Evolutionary conservation across 768 basidiomycete species (phyloP).

Genomic region (Amanita rubescens): DNA sequence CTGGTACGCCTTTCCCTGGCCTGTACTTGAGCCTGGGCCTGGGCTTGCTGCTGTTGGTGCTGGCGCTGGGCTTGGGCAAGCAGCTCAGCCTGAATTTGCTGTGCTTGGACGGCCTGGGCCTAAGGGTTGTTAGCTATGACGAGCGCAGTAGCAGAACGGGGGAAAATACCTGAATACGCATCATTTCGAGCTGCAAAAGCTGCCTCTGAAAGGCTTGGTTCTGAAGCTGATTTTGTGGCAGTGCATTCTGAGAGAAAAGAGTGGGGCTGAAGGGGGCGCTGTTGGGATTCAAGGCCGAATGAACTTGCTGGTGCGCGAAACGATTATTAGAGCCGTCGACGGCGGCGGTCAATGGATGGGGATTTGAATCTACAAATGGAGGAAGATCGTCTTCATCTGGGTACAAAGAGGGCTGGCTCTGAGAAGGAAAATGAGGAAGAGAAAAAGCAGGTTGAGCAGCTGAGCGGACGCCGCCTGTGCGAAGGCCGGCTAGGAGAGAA

Average conservation of each 20-base stretch:
- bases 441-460: slow-evolving; percentile 55
- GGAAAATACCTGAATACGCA: slow-evolving; percentile 46
- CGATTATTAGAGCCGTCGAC: slow-evolving; percentile 62
- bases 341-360: slow-evolving; percentile 60
- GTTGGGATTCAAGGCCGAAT: slow-evolving; percentile 45
- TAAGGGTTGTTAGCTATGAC: slow-evolving; percentile 9
- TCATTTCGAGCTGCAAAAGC: slow-evolving; percentile 77
- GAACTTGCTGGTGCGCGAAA: slow-evolving; percentile 56
- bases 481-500: slow-evolving; percentile 81
- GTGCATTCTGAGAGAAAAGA: slow-evolving; percentile 20
- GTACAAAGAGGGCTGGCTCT: slow-evolving; percentile 34
- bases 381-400: slow-evolving; percentile 50
- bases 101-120: slow-evolving; percentile 55
- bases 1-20: slow-evolving; percentile 40
- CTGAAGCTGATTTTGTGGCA: slow-evolving; percentile 42
- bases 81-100: slow-evolving; percentile 71
- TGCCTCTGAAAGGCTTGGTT: slow-evolving; percentile 72
- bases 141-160: neutral
- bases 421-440: slow-evolving; percentile 47
- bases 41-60: slow-evolving; percentile 31
- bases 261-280: slow-evolving; percentile 45
- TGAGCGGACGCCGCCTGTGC: slow-evolving; percentile 87
- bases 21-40: slow-evolving; percentile 32
- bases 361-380: slow-evolving; percentile 38
- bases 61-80: slow-evolving; percentile 53